phyloP scores from a whole-genome alignment of 306 rosid species.

The Geum urbanum region DNA sequence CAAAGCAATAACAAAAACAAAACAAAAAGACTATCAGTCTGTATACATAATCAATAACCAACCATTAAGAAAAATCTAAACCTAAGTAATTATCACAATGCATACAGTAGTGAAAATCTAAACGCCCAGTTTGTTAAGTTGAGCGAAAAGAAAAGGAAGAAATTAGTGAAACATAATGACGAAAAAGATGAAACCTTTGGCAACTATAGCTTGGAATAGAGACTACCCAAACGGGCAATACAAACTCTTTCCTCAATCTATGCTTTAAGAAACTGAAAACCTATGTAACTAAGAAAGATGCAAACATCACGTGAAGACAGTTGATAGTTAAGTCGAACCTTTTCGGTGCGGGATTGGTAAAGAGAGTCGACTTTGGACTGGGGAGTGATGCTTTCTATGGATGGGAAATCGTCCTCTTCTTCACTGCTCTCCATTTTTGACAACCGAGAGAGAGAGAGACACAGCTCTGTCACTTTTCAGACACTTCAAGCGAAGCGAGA shows the following conservation, averaged over 20 bases:
- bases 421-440: conserved; percentile 89
- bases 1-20: background rate
- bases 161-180: too few relatives aligned
- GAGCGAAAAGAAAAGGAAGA: too few relatives aligned
- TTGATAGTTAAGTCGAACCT: conserved; percentile 38
- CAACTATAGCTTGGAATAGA: background rate
- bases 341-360: conserved; percentile 86
- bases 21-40: background rate
- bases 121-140: background rate
- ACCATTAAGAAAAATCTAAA: background rate
- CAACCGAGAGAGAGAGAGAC: background rate
- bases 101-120: background rate
- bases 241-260: background rate
- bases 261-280: background rate
- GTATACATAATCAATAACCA: background rate
- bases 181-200: background rate
- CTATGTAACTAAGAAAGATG: background rate
- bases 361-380: conserved; percentile 86
- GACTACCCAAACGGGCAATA: conserved; percentile 2
- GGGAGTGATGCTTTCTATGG: conserved; percentile 79
- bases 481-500: background rate
- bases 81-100: background rate
- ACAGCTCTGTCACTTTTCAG: background rate
- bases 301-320: background rate
- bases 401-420: conserved; percentile 94